phyloP scores from a whole-genome alignment of 106 monocot species.

The Allium sativum region DNA sequence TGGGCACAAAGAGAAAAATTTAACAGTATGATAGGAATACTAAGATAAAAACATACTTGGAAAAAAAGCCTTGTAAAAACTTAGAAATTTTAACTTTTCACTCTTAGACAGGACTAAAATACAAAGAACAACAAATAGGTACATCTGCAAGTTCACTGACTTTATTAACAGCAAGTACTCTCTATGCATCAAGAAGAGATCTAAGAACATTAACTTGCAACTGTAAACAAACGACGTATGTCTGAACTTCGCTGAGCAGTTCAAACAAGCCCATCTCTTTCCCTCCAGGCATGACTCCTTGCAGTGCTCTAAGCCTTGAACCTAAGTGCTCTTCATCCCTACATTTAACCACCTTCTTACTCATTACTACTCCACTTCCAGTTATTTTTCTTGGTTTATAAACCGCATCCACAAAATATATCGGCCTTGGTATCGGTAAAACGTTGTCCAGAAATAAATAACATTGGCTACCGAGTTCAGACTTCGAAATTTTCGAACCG shows the following conservation, averaged over 20 bases:
- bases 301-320: slow-evolving; percentile 9
- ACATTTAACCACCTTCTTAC: background rate
- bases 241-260: slow-evolving; percentile 38
- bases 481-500: background rate
- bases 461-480: background rate
- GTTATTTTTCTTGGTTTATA: background rate
- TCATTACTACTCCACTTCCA: no score
- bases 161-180: no score
- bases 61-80: no score
- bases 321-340: slow-evolving; percentile 16
- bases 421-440: slow-evolving; percentile 14
- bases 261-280: slow-evolving; percentile 32
- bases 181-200: slow-evolving; percentile 17
- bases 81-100: no score
- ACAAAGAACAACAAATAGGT: no score
- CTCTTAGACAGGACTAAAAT: no score
- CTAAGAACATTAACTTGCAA: slow-evolving; percentile 40
- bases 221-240: slow-evolving; percentile 38
- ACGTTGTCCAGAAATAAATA: background rate
- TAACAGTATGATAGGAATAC: no score
- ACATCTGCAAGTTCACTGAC: no score
- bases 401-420: background rate
- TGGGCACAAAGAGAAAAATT: no score
- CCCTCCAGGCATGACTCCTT: slow-evolving; percentile 40
- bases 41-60: no score